A percentile compares a stretch with the other conserved stretches of the same genome.
phyloP scores from a whole-genome alignment of 129 eudicot species.

The Escallonia herrerae region DNA sequence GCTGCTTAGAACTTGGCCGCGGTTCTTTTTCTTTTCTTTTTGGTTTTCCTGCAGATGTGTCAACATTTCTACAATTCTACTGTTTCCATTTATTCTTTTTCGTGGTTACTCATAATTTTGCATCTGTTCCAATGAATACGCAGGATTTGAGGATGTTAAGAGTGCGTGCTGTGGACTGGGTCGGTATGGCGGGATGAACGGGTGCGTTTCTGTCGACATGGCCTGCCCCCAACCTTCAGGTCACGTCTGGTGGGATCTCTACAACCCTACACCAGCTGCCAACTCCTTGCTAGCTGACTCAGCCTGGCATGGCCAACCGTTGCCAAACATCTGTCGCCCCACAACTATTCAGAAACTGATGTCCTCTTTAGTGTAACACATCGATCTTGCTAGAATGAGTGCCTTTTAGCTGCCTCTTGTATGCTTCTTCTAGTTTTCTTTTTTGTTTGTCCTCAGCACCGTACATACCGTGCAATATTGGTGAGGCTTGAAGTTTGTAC shows the following conservation, averaged over 20 bases:
- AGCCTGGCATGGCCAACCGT: constrained; percentile 46
- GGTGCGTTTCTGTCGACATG: constrained; percentile 47
- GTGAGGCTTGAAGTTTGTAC: no score
- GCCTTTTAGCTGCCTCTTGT: no score
- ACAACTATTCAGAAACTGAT: constrained; percentile 32
- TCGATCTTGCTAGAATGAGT: no score
- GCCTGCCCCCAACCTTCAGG: constrained; percentile 39
- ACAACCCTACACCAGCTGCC: constrained; percentile 47
- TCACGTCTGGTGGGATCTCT: constrained; percentile 72
- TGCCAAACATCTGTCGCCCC: constrained; percentile 50
- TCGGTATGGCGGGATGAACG: constrained; percentile 33
- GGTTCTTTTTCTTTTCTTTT: no score
- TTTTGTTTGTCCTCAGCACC: no score
- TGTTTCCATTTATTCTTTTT: no score
- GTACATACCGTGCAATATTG: no score
- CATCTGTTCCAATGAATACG: background rate
- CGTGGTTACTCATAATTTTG: no score
- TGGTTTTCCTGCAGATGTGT: no score
- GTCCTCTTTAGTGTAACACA: constrained; percentile 4
- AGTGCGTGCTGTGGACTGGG: constrained; percentile 66
- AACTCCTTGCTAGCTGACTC: constrained; percentile 62
- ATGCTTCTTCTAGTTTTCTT: no score
- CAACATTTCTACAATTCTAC: no score
- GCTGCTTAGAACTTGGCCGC: no score
- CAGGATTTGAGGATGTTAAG: constrained; percentile 59